Percentiles rank a stretch among this genome's conserved stretches.
phyloP scores from a whole-genome alignment of 2,329 filamentous ascomycete genomes.

The Aspergillus sp. region DNA sequence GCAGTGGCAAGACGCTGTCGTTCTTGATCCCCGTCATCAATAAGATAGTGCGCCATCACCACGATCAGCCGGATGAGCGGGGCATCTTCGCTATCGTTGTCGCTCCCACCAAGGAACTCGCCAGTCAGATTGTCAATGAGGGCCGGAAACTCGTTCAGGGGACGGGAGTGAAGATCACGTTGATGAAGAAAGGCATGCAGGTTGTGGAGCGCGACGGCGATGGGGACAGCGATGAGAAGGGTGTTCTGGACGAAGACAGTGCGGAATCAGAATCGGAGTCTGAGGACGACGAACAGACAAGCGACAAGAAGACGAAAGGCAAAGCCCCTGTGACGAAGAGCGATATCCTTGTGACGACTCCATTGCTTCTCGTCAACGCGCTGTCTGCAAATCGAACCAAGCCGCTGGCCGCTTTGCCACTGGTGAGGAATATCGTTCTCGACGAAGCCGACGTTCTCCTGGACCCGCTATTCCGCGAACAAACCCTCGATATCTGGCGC shows the following conservation, averaged over 20 bases:
- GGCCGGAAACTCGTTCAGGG: conserved; percentile 75
- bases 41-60: conserved; percentile 58
- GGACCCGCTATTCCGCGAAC: conserved; percentile 83
- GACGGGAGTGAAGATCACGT: conserved; percentile 74
- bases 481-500: conserved; percentile 81
- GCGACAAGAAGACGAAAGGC: conserved; percentile 24
- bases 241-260: conserved; percentile 38
- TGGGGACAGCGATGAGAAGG: conserved; percentile 36
- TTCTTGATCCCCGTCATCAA: conserved; percentile 88
- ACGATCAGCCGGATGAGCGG: conserved; percentile 54
- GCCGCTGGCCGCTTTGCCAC: conserved; percentile 55
- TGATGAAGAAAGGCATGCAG: conserved; percentile 82
- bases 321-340: conserved; percentile 62
- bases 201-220: conserved; percentile 52
- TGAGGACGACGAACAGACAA: conserved; percentile 27
- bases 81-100: conserved; percentile 67
- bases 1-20: conserved; percentile 92
- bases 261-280: conserved; percentile 36
- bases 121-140: conserved; percentile 77
- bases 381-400: conserved; percentile 51
- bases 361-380: conserved; percentile 73
- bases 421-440: conserved; percentile 71
- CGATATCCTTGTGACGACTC: conserved; percentile 78
- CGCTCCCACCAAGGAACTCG: conserved; percentile 77
- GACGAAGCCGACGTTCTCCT: conserved; percentile 96